A percentile compares a stretch with the other conserved stretches of the same genome.
These are phyloP conservation scores for Ormosia semicastrata DNA, from an alignment of 306 rosid genomes.

Conservation along the genomic window DNA sequence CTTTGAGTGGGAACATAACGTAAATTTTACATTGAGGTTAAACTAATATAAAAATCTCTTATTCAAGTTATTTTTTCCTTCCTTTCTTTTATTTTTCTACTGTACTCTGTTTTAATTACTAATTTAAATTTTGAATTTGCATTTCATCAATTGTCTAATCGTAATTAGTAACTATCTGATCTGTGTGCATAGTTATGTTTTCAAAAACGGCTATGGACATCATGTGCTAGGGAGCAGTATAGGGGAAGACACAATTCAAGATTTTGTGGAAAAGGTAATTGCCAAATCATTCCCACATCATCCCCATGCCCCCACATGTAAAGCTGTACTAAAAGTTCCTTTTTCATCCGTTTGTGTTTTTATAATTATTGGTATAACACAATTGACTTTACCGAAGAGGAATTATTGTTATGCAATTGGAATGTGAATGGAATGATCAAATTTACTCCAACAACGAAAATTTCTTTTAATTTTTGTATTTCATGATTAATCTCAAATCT, in stretches of 20 bases:
- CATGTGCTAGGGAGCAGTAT: background rate
- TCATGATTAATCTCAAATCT: too few species aligned
- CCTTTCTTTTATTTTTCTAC: too few species aligned
- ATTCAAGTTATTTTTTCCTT: too few species aligned
- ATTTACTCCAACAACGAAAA: background rate
- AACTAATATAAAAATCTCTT: too few species aligned
- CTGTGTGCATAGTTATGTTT: background rate
- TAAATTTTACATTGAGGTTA: too few species aligned
- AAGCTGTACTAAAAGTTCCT: too few species aligned
- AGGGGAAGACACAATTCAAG: background rate
- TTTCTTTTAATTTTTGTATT: background rate
- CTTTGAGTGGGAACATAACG: too few species aligned
- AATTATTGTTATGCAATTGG: background rate
- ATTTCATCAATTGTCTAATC: too few species aligned
- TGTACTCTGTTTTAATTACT: too few species aligned
- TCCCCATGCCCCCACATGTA: background rate
- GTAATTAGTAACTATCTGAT: too few species aligned
- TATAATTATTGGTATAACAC: background rate
- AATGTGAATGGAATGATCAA: background rate
- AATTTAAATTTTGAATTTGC: too few species aligned
- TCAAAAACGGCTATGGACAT: background rate
- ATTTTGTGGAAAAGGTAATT: background rate
- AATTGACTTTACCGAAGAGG: background rate
- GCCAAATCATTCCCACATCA: conserved; percentile 15
- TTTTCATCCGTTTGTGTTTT: background rate